phyloP scores from a whole-genome alignment of 2,329 filamentous ascomycete genomes.

The Fonsecaea nubica region DNA sequence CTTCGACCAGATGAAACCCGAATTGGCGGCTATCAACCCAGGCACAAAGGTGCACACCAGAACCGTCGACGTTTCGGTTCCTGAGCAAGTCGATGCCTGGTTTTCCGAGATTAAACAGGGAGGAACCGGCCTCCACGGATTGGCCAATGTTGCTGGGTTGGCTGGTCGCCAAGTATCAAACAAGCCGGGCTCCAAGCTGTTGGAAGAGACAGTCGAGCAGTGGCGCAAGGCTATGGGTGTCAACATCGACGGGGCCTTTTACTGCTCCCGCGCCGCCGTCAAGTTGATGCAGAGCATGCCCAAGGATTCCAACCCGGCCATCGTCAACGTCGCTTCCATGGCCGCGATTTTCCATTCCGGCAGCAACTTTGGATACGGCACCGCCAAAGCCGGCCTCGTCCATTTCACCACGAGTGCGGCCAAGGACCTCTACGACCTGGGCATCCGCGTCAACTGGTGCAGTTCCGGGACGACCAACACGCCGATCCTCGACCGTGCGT shows the following conservation, averaged over 20 bases:
- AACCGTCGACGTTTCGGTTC: slow-evolving; percentile 3
- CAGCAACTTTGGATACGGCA: slow-evolving; percentile 6
- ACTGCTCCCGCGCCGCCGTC: slow-evolving; percentile 58
- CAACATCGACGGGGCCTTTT: slow-evolving; percentile 57
- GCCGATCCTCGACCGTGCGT: not conserved
- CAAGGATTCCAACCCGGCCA: not conserved
- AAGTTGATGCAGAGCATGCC: slow-evolving; percentile 44
- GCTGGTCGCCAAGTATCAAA: too few relatives aligned
- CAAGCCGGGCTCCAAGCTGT: slow-evolving; percentile 37
- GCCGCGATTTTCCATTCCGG: not conserved
- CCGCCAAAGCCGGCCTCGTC: slow-evolving; percentile 8
- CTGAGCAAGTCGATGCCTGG: slow-evolving; percentile 10
- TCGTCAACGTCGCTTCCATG: slow-evolving; percentile 18
- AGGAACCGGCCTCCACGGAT: slow-evolving; percentile 3
- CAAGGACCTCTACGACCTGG: not conserved
- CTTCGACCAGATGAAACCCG: slow-evolving; percentile 41
- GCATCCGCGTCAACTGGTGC: slow-evolving; percentile 9
- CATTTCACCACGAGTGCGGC: slow-evolving; percentile 6
- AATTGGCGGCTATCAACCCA: slow-evolving; percentile 36
- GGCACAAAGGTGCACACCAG: not conserved
- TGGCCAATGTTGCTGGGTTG: slow-evolving; percentile 17
- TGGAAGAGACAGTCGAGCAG: slow-evolving; percentile 48
- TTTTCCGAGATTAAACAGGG: not conserved
- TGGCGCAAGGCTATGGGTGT: slow-evolving; percentile 50
- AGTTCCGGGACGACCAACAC: slow-evolving; percentile 2